Conservation (phyloP, 805 yeast genomes). For the Diddensiella santjacobensis region DNA sequence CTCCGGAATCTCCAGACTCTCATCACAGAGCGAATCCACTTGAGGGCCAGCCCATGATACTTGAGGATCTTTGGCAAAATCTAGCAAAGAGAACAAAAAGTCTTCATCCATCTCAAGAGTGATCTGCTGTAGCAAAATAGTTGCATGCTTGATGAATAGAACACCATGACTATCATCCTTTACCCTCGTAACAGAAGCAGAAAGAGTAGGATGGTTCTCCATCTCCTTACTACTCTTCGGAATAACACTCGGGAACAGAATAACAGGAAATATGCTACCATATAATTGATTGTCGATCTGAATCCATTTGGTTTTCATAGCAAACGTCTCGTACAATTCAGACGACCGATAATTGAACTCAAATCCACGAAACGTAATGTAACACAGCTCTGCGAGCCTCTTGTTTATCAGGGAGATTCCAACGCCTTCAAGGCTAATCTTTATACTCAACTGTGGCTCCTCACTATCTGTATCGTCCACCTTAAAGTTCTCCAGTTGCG, state of each 20-base stretch:
- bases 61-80: slow-evolving; percentile 76
- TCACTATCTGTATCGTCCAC: slow-evolving; percentile 41
- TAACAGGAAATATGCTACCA: slow-evolving; percentile 83
- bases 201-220: slow-evolving; percentile 85
- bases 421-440: slow-evolving; percentile 67
- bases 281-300: slow-evolving; percentile 90
- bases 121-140: slow-evolving; percentile 83
- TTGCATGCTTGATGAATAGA: slow-evolving; percentile 84
- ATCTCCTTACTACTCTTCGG: slow-evolving; percentile 81
- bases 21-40: slow-evolving; percentile 58
- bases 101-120: slow-evolving; percentile 93
- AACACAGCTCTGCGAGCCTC: slow-evolving; percentile 71
- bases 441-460: slow-evolving; percentile 50
- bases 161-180: slow-evolving; percentile 92
- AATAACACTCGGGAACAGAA: slow-evolving; percentile 83
- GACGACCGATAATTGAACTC: slow-evolving; percentile 81
- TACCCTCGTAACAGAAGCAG: slow-evolving; percentile 77
- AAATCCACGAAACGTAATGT: slow-evolving; percentile 75
- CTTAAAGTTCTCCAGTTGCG: slow-evolving; percentile 20
- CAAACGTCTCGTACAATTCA: slow-evolving; percentile 73
- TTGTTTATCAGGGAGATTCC: slow-evolving; percentile 82
- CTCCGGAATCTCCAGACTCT: slow-evolving; percentile 61
- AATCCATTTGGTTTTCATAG: slow-evolving; percentile 85
- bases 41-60: slow-evolving; percentile 60
- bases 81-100: slow-evolving; percentile 75